Percentiles rank a stretch among this genome's conserved stretches.
phyloP scores from a whole-genome alignment of 2,329 filamentous ascomycete genomes.

The Thelonectria discophora region DNA sequence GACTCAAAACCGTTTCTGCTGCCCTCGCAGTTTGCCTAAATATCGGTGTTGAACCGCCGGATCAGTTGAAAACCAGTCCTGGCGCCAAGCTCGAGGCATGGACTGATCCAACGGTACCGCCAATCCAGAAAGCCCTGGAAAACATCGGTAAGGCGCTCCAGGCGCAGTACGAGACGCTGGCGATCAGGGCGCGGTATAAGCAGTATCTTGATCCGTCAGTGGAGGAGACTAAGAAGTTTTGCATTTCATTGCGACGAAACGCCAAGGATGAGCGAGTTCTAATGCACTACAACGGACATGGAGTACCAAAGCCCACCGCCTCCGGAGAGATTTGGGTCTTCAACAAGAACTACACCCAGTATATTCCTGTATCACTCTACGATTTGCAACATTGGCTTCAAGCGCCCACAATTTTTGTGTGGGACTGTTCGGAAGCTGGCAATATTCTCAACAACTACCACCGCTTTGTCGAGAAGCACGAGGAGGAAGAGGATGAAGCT shows the following conservation, averaged over 20 bases:
- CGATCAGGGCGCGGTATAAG: slow-evolving; percentile 95
- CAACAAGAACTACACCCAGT: slow-evolving; percentile 98
- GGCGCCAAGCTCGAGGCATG: slow-evolving; percentile 95
- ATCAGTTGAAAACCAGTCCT: slow-evolving; percentile 94
- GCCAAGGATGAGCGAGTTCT: slow-evolving; percentile 95
- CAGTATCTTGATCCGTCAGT: slow-evolving; percentile 96
- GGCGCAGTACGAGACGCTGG: slow-evolving; percentile 93
- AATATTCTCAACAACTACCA: slow-evolving; percentile 97
- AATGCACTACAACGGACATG: slow-evolving; percentile 99
- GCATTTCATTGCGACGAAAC: slow-evolving; percentile 86
- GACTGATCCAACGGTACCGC: slow-evolving; percentile 87
- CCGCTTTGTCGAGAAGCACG: slow-evolving; percentile 93
- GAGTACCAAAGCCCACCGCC: slow-evolving; percentile 92
- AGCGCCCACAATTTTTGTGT: slow-evolving; percentile 94
- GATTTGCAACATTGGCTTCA: slow-evolving; percentile 96
- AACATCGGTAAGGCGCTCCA: slow-evolving; percentile 97
- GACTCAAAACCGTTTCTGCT: slow-evolving; percentile 95
- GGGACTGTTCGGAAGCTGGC: slow-evolving; percentile 96
- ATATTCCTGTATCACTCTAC: slow-evolving; percentile 95
- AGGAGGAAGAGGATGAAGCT: slow-evolving; percentile 83
- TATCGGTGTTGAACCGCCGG: slow-evolving; percentile 95
- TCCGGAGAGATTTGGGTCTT: slow-evolving; percentile 99
- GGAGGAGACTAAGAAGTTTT: slow-evolving; percentile 97
- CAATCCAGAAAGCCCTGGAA: slow-evolving; percentile 85
- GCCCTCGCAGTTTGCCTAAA: slow-evolving; percentile 95